Percentiles rank a stretch among this genome's conserved stretches.
phyloP scores from a whole-genome alignment of 2,329 filamentous ascomycete genomes.

The Triangularia setosa region DNA sequence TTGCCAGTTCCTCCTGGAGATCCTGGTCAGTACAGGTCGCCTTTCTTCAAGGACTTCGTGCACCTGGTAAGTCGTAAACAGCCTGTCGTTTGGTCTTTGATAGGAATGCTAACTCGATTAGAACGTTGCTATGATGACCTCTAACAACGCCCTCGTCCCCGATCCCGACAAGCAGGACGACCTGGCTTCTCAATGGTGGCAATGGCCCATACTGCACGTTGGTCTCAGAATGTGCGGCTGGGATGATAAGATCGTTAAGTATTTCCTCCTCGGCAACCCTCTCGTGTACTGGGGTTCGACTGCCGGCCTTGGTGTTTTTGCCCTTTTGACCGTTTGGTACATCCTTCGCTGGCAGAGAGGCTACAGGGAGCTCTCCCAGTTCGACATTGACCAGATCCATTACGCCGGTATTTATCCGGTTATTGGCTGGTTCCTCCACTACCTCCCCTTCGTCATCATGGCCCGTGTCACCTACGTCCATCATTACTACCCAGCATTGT shows the following conservation, averaged over 20 bases:
- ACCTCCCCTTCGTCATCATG: constrained; percentile 94
- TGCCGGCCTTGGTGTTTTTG: constrained; percentile 69
- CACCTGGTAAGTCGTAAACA: constrained; percentile 46
- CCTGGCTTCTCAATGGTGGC: constrained; percentile 93
- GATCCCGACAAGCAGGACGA: constrained; percentile 99
- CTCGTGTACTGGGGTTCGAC: constrained; percentile 95
- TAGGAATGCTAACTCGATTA: constrained; percentile 12
- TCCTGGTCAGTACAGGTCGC: constrained; percentile 89
- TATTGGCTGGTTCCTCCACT: constrained; percentile 93
- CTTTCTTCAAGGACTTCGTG: constrained; percentile 96
- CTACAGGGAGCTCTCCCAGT: constrained; percentile 72
- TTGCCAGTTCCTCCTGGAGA: constrained; percentile 75
- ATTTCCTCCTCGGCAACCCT: constrained; percentile 96
- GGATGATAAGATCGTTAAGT: constrained; percentile 94
- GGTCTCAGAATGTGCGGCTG: constrained; percentile 98
- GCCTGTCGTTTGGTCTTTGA: background rate
- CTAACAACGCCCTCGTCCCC: constrained; percentile 95
- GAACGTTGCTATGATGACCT: constrained; percentile 99
- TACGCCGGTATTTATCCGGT: constrained; percentile 89
- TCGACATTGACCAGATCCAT: constrained; percentile 89
- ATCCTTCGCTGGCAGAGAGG: constrained; percentile 93
- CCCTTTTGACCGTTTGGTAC: constrained; percentile 75
- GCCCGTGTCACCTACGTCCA: constrained; percentile 98
- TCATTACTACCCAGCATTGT: constrained; percentile 97
- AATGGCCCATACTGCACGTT: constrained; percentile 94